Percentiles rank a stretch among this genome's conserved stretches.
phyloP scores from a whole-genome alignment of 768 basidiomycete genomes.

The Panellus pusillus region DNA sequence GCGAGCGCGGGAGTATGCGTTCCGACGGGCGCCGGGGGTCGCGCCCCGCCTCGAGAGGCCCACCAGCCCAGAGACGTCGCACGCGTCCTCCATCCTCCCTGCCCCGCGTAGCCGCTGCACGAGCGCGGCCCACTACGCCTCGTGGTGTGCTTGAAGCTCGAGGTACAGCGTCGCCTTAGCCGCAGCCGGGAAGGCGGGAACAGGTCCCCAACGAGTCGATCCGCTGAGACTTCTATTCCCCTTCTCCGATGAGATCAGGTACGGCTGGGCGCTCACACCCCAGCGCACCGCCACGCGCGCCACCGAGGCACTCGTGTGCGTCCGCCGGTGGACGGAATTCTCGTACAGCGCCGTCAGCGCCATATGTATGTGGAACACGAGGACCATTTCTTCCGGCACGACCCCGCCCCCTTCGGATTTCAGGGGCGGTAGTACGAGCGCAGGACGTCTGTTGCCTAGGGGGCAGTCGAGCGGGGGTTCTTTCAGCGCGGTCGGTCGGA shows the following conservation, averaged over 20 bases:
- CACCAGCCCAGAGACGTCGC: slow-evolving; percentile 80
- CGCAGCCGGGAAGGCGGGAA: slow-evolving; percentile 4
- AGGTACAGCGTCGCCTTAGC: slow-evolving; percentile 18
- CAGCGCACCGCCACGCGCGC: slow-evolving; percentile 46
- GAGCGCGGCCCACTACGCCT: slow-evolving; percentile 65
- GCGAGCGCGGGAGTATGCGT: slow-evolving; percentile 65
- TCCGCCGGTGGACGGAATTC: slow-evolving; percentile 58
- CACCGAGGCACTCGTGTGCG: slow-evolving; percentile 64
- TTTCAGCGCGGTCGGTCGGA: slow-evolving; percentile 32
- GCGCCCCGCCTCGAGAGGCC: slow-evolving; percentile 33
- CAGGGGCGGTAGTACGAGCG: slow-evolving; percentile 59
- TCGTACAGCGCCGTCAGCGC: slow-evolving; percentile 60
- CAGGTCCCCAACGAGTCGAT: slow-evolving; percentile 55
- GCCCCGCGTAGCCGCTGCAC: slow-evolving; percentile 51
- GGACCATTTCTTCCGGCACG: slow-evolving; percentile 54
- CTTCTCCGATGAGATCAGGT: slow-evolving; percentile 54
- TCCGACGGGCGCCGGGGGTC: too few relatives aligned
- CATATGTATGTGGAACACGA: slow-evolving; percentile 59
- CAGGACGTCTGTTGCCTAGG: slow-evolving; percentile 39
- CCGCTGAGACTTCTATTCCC: slow-evolving; percentile 62
- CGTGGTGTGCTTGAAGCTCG: slow-evolving; percentile 27
- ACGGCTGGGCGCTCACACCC: slow-evolving; percentile 54
- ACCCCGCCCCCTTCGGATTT: too few relatives aligned
- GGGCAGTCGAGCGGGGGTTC: slow-evolving; percentile 23
- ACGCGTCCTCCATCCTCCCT: slow-evolving; percentile 54